phyloP scores from a whole-genome alignment of 1,139 yeast genomes.

The Debaryomyces nepalensis region DNA sequence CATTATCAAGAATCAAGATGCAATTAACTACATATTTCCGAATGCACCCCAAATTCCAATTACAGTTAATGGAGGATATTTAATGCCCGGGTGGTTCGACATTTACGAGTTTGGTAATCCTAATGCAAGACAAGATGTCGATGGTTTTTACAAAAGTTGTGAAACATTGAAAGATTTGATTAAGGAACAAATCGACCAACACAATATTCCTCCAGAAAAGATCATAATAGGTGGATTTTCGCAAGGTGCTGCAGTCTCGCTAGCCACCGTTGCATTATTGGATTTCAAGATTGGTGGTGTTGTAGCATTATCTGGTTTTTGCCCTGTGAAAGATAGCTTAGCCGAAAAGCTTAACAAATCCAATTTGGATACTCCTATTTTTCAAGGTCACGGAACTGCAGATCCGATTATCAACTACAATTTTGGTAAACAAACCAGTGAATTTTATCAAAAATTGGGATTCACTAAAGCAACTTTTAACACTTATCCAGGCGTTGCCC shows the following conservation, averaged over 20 bases:
- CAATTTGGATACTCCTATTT: conserved; percentile 73
- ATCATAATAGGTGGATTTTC: conserved; percentile 92
- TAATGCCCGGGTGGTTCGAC: conserved; percentile 91
- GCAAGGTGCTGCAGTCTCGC: conserved; percentile 86
- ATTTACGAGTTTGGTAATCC: conserved; percentile 59
- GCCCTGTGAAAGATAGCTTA: conserved; percentile 55
- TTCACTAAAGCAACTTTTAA: conserved; percentile 59
- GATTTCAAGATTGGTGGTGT: conserved; percentile 78
- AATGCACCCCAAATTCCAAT: conserved; percentile 80
- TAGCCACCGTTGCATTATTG: conserved; percentile 53
- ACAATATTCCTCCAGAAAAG: conserved; percentile 69
- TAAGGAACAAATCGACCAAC: conserved; percentile 59
- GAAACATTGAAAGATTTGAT: conserved; percentile 57
- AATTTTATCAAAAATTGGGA: conserved; percentile 54
- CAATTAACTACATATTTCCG: conserved; percentile 82
- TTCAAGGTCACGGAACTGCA: conserved; percentile 84
- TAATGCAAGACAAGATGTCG: conserved; percentile 57
- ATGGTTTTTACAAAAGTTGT: conserved; percentile 66
- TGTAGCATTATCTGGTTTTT: conserved; percentile 77
- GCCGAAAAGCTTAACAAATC: conserved; percentile 29
- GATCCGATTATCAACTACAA: conserved; percentile 67
- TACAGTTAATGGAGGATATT: conserved; percentile 65
- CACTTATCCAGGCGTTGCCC: conserved; percentile 66
- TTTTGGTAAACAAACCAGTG: conserved; percentile 53
- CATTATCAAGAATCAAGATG: conserved; percentile 52